A percentile compares a stretch with the other conserved stretches of the same genome.
Conservation (phyloP, 768 basidiomycete genomes). For the Boletus patriciae region DNA sequence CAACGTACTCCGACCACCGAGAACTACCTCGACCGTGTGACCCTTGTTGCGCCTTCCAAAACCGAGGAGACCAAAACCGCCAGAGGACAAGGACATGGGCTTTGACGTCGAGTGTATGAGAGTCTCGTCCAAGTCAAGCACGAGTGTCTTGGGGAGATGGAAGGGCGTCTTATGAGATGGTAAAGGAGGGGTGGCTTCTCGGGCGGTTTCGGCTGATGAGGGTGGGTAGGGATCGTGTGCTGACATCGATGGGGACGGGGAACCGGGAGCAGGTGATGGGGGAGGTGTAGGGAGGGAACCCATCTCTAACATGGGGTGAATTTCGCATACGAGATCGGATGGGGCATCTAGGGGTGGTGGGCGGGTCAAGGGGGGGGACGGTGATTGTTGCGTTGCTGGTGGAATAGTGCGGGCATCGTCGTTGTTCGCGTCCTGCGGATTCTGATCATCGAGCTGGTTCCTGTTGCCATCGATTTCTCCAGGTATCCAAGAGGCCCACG, state of each 20-base stretch:
- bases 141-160: constrained; percentile 87
- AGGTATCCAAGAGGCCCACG: constrained; percentile 50
- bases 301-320: constrained; percentile 15
- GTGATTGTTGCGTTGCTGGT: constrained; percentile 17
- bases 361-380: constrained; percentile 26
- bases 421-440: constrained; percentile 5
- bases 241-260: constrained; percentile 12
- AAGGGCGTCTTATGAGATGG: constrained; percentile 63
- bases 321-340: constrained; percentile 3
- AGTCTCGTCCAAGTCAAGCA: constrained; percentile 97
- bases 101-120: constrained; percentile 96
- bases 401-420: constrained; percentile 21
- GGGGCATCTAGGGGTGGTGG: constrained; percentile 23
- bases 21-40: constrained; percentile 90
- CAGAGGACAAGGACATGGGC: constrained; percentile 50
- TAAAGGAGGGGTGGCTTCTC: constrained; percentile 52
- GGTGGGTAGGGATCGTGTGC: constrained; percentile 11
- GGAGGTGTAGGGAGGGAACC: constrained; percentile 27
- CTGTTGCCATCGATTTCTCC: constrained; percentile 23
- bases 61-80: constrained; percentile 63
- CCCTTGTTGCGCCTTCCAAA: constrained; percentile 60
- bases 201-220: constrained; percentile 31
- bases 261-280: constrained; percentile 18
- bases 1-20: constrained; percentile 83
- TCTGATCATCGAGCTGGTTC: constrained; percentile 11